Base-by-base conservation (phyloP, 176 grass and related monocot species). In the Lolium multiflorum region DNA sequence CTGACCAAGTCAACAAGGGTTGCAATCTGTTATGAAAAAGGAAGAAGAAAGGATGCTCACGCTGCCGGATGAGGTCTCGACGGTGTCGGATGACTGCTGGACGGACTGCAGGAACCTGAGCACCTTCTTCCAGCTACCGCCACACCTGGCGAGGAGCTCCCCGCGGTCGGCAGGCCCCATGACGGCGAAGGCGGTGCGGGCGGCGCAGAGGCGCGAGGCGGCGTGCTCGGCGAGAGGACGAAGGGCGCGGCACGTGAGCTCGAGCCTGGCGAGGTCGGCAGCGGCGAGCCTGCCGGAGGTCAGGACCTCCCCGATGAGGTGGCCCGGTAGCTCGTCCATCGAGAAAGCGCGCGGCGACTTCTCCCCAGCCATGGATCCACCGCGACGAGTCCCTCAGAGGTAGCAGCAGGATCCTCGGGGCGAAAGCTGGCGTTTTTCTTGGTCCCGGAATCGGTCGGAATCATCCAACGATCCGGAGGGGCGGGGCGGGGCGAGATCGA, bases 71-170 rank as follows among this genome's bases (percentile, higher is more conserved):
- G 97, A 91, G 68, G 94, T 97, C 49, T 89, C 67, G 28, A 94
- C 89, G 7, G 94, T 93, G 83, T 82, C 91, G 2, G 89, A 99
- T 20, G 94, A 99, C 66, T 88, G 85, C 97, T 97, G 92, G 7
- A 99, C 92, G 0, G 83, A 94, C 79, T 99, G 92, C 62, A 99
- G 78, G 88, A 99, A 99, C 81, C 97, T 89, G 65, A 99, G 92
- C 48, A 95, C 92, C 82, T 97, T 99, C 81, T 99, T 99, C 94
- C 97, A 99, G 87, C 89, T 99, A 15, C 94, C 79, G 9, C 83
- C 87, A 76, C 90, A 99, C 75, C 97, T 82, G 48, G 88, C 90
- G 17, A 96, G 83, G 18, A 99, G 89, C 48, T 95, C 90, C 41
- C 67, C 88, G 12, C 84, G 84, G 1, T 81, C 89, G 1, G 48